Conservation (phyloP, 208 protist species). For the Naegleria lovaniensis region DNA sequence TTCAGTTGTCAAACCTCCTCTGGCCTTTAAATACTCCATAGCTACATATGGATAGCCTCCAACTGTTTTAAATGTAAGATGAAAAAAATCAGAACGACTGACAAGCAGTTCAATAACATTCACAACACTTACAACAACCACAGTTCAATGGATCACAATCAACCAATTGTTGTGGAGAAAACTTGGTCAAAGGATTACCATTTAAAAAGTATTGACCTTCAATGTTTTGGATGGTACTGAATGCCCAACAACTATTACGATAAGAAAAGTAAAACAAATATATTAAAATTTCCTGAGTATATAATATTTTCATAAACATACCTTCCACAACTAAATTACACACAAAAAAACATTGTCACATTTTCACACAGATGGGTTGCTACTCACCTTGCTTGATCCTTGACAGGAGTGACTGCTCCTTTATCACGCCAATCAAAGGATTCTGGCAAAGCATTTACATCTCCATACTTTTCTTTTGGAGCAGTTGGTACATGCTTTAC, state of each 20-base stretch:
- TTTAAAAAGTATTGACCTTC: constrained; percentile 62
- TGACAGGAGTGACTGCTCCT: not conserved
- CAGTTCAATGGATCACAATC: constrained; percentile 56
- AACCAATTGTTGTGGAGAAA: constrained; percentile 87
- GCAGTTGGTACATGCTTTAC: not conserved
- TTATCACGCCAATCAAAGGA: constrained; percentile 21
- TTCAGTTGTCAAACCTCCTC: not conserved
- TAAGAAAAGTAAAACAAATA: too few species aligned
- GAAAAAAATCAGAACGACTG: too few species aligned
- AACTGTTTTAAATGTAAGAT: not conserved
- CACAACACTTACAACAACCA: not conserved
- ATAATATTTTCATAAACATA: not conserved
- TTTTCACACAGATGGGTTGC: too few species aligned
- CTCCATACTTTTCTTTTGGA: not conserved
- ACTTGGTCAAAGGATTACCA: constrained; percentile 55
- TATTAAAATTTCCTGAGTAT: too few species aligned
- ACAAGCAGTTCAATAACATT: not conserved
- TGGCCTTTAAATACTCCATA: not conserved
- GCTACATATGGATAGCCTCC: not conserved
- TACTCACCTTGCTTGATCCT: constrained; percentile 4
- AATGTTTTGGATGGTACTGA: constrained; percentile 80
- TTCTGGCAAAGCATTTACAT: not conserved
- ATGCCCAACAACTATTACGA: constrained; percentile 81
- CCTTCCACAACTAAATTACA: not conserved
- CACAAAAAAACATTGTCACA: not conserved